Base-by-base conservation (phyloP, 2,329 filamentous ascomycete genomes). In the Colletotrichum higginsianum region DNA sequence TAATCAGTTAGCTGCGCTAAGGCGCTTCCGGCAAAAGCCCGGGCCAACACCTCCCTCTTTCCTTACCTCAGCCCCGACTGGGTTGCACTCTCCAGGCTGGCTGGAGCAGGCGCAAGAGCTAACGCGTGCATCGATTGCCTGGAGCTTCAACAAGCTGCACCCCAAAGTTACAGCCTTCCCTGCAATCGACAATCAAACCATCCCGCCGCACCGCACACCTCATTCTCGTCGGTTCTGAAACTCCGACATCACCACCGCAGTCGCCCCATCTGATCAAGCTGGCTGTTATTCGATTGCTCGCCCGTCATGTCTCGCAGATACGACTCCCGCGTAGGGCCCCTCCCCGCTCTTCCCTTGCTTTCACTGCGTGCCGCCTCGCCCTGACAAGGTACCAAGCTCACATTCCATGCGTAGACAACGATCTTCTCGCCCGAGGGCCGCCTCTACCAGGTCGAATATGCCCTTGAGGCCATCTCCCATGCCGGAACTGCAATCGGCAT, bases 361-460 rank as follows among this genome's bases (percentile, higher is more conserved):
- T 38, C 35, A 38, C 73, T 77, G 55, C 47, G 21, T 67, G 52
- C 52, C 46, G 55, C 65, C 35, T 53, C 47, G 30, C 23, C 21
- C 52, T 55, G 15, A 52, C 44, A 49, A 58, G 46, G 60, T 52
- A 40, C n/a, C 63, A 73, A 74, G 74, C 77, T 79, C 49, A 79
- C 67, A 55, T 15, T 44, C n/a, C 35, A 38, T 30, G 30, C 55
- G 35, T 57, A 98, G 95, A 99, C 96, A 78, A 99, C 96, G 82
- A 99, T 99, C 90, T 99, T 99, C 91, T 99, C 96, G 73, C 96
- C 96, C 72, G 96, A 99, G 87, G 96, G 96, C 75, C 95, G 96
- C 80, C 90, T 99, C 73, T 99, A 99, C 85, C 96, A 99, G 86
- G 96, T 99, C 79, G 96, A 99, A 90, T 99, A 99, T 89, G 97